phyloP scores from a whole-genome alignment of 768 basidiomycete species.

The Myochromella boudieri region DNA sequence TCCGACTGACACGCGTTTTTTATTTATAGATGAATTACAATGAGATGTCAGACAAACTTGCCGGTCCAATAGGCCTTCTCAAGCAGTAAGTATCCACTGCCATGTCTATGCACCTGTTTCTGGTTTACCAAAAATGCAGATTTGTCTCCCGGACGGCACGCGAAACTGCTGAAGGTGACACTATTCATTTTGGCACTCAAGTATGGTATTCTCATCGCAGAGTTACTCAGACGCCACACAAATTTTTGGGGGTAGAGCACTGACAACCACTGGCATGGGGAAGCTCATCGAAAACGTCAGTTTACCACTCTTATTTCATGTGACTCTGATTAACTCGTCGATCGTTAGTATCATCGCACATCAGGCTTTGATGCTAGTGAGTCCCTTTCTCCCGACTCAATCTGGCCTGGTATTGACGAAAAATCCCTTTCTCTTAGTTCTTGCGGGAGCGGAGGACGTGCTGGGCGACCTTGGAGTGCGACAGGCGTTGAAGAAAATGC shows the following conservation, averaged over 20 bases:
- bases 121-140: slow-evolving; percentile 31
- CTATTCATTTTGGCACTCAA: slow-evolving; percentile 11
- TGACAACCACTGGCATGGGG: slow-evolving; percentile 89
- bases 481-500: slow-evolving; percentile 73
- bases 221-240: slow-evolving; percentile 66
- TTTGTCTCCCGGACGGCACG: slow-evolving; percentile 66
- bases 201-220: slow-evolving; percentile 36
- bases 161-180: slow-evolving; percentile 66
- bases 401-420: background rate
- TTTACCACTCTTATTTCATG: background rate
- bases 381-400: slow-evolving; percentile 21
- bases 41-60: slow-evolving; percentile 82
- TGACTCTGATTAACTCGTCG: background rate
- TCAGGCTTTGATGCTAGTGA: slow-evolving; percentile 78
- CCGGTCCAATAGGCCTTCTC: slow-evolving; percentile 85
- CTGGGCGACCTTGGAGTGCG: slow-evolving; percentile 73
- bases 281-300: slow-evolving; percentile 75
- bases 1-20: slow-evolving; percentile 3
- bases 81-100: slow-evolving; percentile 64
- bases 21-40: slow-evolving; percentile 73
- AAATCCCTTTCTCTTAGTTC: slow-evolving; percentile 35
- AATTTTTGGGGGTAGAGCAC: slow-evolving; percentile 86
- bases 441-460: slow-evolving; percentile 79
- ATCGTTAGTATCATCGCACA: slow-evolving; percentile 70
- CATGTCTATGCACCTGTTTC: background rate